Evolutionary conservation across 805 yeast genomes (phyloP).

Genomic region (Lipomyces yamadae): DNA sequence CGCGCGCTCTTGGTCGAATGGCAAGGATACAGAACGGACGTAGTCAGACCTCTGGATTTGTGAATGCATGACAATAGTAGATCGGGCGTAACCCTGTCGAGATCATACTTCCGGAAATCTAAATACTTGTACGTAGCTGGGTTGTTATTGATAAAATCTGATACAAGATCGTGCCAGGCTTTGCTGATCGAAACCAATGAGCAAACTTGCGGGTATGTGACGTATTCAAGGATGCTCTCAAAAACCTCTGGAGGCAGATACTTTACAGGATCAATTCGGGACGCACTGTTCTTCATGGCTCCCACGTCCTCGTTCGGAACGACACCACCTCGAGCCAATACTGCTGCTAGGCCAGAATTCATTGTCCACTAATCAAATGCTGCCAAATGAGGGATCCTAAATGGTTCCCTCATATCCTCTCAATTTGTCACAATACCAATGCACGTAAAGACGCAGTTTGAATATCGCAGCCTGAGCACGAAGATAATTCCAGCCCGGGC

Average conservation of each 20-base stretch:
- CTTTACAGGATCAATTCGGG: conserved; percentile 21
- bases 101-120: conserved; percentile 27
- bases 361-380: background rate
- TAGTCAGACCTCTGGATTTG: conserved; percentile 19
- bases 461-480: background rate
- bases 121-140: conserved; percentile 27
- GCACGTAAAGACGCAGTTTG: background rate
- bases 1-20: conserved; percentile 29
- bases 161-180: conserved; percentile 19
- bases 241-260: conserved; percentile 26
- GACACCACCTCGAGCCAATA: background rate
- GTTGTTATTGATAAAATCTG: conserved; percentile 24
- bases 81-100: conserved; percentile 28
- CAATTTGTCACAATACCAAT: background rate
- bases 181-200: conserved; percentile 9
- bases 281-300: background rate
- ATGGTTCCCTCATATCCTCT: background rate
- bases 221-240: conserved; percentile 19
- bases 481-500: background rate
- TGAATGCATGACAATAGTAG: conserved; percentile 19
- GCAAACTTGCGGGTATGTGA: conserved; percentile 21
- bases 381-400: background rate
- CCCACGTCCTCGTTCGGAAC: background rate
- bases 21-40: conserved; percentile 27
- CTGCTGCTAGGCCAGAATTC: background rate